Base-by-base conservation (phyloP, 805 yeast genomes). In the Pichia paraexigua region DNA sequence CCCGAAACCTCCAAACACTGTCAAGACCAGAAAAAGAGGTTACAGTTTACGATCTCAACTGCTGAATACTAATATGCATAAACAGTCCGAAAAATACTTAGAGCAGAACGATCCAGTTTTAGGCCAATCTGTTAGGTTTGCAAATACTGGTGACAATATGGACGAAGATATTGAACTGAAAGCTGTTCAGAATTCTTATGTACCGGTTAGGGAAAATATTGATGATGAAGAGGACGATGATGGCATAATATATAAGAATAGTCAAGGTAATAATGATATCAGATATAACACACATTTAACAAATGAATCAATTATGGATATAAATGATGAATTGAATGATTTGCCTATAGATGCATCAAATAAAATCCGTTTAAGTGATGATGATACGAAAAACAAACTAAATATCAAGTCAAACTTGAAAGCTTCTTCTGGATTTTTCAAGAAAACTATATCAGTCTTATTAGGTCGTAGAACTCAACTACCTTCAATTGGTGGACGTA, bases 401-500 rank as follows among this genome's bases (percentile, higher is more conserved):
- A 15, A 41, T 17, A 13, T 18, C 22, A 44, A n/a, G 17, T n/a
- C 10, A 22, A 44, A 15, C 12, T 13, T 20, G 13, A 32, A 41
- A 32, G 18, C 7, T 5, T 35, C 46, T 24, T 42, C 48, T 3
- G 35, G 30, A 9, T 17, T 45, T 21, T 39, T 52, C 7, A 52
- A 45, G 25, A 37, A 15, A 18, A 1, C 43, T 5, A 42, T 45
- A 35, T 15, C 39, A n/a, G 7, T 56, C 5, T 37, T 82, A 2
- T 49, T 79, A 37, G 83, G 85, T 39, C 70, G 71, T 15, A 61
- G 71, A 25, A 71, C 73, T 11, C 61, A 71, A 15, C 76, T 80
- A 10, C 78, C 80, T 18, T 76, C 94, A 0, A 74, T 72, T 42
- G 75, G 81, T 44, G 97, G 97, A 2, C 72, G 98, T 54, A 70